phyloP scores from a whole-genome alignment of 148 eudicot genomes.

The Polygonum aviculare region DNA sequence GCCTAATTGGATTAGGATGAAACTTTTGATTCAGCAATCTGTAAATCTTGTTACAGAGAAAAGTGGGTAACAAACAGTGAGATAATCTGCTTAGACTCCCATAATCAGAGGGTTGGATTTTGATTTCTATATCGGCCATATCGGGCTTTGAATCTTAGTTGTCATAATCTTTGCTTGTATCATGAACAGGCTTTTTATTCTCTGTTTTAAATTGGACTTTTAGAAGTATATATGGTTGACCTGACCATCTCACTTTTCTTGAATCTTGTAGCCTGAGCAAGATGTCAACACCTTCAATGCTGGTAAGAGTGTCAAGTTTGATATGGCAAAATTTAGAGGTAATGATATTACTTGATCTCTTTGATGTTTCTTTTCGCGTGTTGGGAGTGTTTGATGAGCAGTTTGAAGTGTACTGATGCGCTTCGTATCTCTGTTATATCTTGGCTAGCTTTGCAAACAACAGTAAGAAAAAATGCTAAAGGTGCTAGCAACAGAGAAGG shows the following conservation, averaged over 20 bases:
- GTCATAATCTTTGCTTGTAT: background rate
- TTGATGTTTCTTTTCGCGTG: background rate
- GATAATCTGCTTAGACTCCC: background rate
- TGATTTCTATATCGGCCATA: too few species aligned
- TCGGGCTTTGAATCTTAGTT: too few species aligned
- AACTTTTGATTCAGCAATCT: background rate
- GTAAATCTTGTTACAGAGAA: background rate
- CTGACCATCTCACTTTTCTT: background rate
- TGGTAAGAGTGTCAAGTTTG: background rate
- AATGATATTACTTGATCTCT: background rate
- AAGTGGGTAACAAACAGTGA: background rate
- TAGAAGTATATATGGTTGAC: background rate
- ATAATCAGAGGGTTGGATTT: background rate
- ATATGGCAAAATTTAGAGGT: constrained; percentile 5
- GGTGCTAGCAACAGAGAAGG: background rate
- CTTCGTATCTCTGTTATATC: background rate
- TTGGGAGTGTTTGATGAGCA: background rate
- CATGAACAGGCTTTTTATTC: background rate
- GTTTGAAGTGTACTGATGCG: background rate
- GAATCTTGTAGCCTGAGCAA: background rate
- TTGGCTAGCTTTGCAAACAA: background rate
- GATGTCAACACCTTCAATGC: background rate
- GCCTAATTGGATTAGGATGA: background rate
- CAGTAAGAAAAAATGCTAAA: background rate
- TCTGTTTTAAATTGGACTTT: background rate